Evolutionary conservation across 257 asterid species (phyloP).

Genomic region (Leptodermis oblonga): DNA sequence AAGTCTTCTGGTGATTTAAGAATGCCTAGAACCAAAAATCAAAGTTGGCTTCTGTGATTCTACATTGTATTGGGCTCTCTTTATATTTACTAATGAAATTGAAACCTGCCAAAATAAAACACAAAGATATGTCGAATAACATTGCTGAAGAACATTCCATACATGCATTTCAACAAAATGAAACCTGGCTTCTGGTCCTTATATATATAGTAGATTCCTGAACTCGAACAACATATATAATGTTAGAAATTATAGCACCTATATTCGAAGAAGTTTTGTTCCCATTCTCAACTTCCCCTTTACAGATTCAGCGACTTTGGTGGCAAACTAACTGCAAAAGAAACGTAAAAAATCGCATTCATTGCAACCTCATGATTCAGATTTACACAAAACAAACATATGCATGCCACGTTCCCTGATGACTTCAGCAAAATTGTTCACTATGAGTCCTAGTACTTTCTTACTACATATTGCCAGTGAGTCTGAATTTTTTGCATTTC

Average conservation of each 20-base stretch:
- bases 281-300: conserved; percentile 48
- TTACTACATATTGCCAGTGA: conserved; percentile 26
- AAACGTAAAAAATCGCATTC: background rate
- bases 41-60: conserved; percentile 35
- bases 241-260: too few relatives aligned
- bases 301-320: conserved; percentile 38
- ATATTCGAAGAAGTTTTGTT: conserved; percentile 43
- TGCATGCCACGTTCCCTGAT: conserved; percentile 41
- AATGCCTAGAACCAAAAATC: conserved; percentile 66
- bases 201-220: conserved; percentile 30
- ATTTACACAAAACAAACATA: background rate
- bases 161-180: background rate
- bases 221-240: conserved; percentile 40
- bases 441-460: conserved; percentile 32
- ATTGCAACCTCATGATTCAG: background rate
- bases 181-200: too few relatives aligned
- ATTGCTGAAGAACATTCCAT: background rate
- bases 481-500: conserved; percentile 29
- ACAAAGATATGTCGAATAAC: background rate
- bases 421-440: conserved; percentile 39
- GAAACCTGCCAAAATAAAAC: conserved; percentile 19
- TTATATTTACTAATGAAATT: conserved; percentile 36
- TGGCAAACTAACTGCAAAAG: conserved; percentile 37
- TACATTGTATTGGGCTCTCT: conserved; percentile 31
- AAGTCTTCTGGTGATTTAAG: conserved; percentile 33